These are phyloP conservation scores for Auricularia auricula-judae DNA, from an alignment of 768 basidiomycete genomes.

Conservation along the genomic window DNA sequence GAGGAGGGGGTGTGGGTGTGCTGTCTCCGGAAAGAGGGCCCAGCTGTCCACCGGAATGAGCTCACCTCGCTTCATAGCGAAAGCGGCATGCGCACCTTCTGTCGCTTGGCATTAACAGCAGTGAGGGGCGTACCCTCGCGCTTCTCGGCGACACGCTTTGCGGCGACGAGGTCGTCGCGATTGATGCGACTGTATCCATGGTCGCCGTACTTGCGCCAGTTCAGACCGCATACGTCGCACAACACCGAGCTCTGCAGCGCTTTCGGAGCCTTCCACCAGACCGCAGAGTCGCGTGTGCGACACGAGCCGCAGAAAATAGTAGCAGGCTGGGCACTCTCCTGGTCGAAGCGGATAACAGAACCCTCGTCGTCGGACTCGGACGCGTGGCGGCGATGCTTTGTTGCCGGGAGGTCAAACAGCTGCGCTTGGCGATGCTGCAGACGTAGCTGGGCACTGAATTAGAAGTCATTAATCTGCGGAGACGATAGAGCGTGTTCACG, in stretches of 20 bases:
- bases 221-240: slow-evolving; percentile 76
- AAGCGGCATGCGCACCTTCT: slow-evolving; percentile 33
- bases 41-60: neutral
- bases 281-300: slow-evolving; percentile 62
- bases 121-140: slow-evolving; percentile 50
- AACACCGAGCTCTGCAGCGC: slow-evolving; percentile 67
- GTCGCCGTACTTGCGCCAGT: slow-evolving; percentile 91
- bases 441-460: neutral
- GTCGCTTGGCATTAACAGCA: slow-evolving; percentile 46
- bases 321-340: slow-evolving; percentile 37
- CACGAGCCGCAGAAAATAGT: slow-evolving; percentile 60
- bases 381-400: neutral
- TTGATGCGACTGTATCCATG: slow-evolving; percentile 45
- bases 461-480: neutral
- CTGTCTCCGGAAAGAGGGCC: slow-evolving; percentile 4
- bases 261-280: slow-evolving; percentile 91
- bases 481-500: neutral
- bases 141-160: slow-evolving; percentile 28
- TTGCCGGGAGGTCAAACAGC: slow-evolving; percentile 3
- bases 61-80: neutral
- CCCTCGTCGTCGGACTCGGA: slow-evolving; percentile 56
- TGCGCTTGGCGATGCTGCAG: slow-evolving; percentile 6
- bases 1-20: slow-evolving; percentile 52
- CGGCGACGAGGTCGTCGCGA: slow-evolving; percentile 50
- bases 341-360: slow-evolving; percentile 40